phyloP scores from a whole-genome alignment of 805 yeast species.

The Starmerella vaccinii region DNA sequence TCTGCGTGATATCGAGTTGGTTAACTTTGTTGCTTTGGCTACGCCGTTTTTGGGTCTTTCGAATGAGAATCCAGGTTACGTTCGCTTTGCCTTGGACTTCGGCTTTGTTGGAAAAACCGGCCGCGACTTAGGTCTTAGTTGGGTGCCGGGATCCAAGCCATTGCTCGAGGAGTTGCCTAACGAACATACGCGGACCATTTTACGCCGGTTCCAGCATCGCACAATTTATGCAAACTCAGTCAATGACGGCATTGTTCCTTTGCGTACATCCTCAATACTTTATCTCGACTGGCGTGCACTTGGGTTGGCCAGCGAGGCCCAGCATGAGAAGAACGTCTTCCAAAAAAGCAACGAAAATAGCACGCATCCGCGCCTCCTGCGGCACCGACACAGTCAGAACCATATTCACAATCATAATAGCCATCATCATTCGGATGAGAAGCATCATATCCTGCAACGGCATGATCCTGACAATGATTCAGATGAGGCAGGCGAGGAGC shows the following conservation, averaged over 20 bases:
- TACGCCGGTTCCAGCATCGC: slow-evolving; percentile 55
- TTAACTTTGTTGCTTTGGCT: slow-evolving; percentile 73
- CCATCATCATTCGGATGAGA: neutral
- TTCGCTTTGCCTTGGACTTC: slow-evolving; percentile 70
- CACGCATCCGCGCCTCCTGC: slow-evolving; percentile 3
- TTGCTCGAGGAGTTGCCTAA: slow-evolving; percentile 65
- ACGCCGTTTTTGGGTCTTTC: slow-evolving; percentile 82
- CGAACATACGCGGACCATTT: slow-evolving; percentile 55
- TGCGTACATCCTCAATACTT: slow-evolving; percentile 76
- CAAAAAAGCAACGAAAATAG: slow-evolving; percentile 2
- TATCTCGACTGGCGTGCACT: slow-evolving; percentile 79
- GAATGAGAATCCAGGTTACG: slow-evolving; percentile 77
- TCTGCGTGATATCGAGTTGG: slow-evolving; percentile 55
- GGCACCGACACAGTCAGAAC: slow-evolving; percentile 1
- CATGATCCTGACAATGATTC: neutral
- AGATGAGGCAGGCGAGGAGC: neutral
- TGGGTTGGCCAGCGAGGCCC: slow-evolving; percentile 39
- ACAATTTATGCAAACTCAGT: slow-evolving; percentile 82
- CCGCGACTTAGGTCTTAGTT: slow-evolving; percentile 66
- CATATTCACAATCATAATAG: neutral
- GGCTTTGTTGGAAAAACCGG: slow-evolving; percentile 93
- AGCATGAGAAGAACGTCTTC: slow-evolving; percentile 28
- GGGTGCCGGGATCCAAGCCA: slow-evolving; percentile 40
- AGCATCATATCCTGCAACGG: neutral
- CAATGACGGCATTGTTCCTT: slow-evolving; percentile 92